These are phyloP conservation scores for Apodospora peruviana DNA, from an alignment of 495 filamentous ascomycete species.

Conservation along the genomic window DNA sequence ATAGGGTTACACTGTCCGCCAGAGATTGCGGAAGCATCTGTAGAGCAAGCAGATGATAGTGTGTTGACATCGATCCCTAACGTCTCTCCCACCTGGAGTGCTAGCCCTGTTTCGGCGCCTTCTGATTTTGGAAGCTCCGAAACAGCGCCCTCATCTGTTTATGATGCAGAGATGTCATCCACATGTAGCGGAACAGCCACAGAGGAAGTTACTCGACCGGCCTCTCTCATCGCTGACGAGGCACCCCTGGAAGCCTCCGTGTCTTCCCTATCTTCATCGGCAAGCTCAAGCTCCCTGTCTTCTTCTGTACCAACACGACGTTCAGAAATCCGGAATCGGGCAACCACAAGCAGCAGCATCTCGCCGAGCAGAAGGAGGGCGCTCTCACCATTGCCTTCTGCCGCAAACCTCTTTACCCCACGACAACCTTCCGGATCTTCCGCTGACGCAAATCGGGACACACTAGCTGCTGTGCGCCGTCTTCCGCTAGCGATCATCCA, in stretches of 20 bases:
- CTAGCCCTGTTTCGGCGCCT: constrained; percentile 2
- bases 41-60: constrained; percentile 31
- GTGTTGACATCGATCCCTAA: constrained; percentile 39
- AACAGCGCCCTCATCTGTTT: constrained; percentile 10
- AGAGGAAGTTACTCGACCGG: background rate
- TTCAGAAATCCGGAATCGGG: constrained; percentile 19
- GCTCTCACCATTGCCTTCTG: constrained; percentile 65
- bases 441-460: constrained; percentile 5
- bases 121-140: constrained; percentile 6
- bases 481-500: constrained; percentile 64
- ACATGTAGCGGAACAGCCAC: background rate
- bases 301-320: constrained; percentile 8
- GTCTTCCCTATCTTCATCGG: background rate
- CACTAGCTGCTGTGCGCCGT: constrained; percentile 39
- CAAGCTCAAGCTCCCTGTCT: background rate
- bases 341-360: constrained; percentile 29
- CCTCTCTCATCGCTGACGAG: constrained; percentile 10
- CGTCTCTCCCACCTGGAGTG: constrained; percentile 14
- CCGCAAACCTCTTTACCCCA: constrained; percentile 60
- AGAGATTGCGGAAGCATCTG: constrained; percentile 15
- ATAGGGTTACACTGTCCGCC: constrained; percentile 28
- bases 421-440: constrained; percentile 8
- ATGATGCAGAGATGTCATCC: constrained; percentile 5
- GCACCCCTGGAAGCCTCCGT: background rate
- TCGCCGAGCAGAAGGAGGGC: constrained; percentile 53